Evolutionary conservation across 2,329 filamentous ascomycete genomes (phyloP).

Genomic region (Nemania diffusa): DNA sequence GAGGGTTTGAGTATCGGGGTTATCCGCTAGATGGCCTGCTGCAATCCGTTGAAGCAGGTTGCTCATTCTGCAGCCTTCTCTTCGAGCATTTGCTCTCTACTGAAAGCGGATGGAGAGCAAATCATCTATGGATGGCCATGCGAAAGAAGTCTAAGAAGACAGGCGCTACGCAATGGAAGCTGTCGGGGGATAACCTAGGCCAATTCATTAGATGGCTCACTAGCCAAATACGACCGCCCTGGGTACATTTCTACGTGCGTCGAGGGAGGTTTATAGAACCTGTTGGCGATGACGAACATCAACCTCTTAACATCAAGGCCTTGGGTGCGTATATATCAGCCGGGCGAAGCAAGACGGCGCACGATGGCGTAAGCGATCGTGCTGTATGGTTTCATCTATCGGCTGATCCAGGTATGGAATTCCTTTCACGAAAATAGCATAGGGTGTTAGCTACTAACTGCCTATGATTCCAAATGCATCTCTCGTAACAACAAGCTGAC

Average conservation of each 20-base stretch:
- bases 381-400: constrained; percentile 24
- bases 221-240: constrained; percentile 11
- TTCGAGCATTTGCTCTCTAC: constrained; percentile 16
- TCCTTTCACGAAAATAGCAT: neutral
- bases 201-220: constrained; percentile 17
- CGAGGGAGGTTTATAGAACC: constrained; percentile 13
- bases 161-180: neutral
- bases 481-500: neutral
- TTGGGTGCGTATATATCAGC: constrained; percentile 17
- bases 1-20: constrained; percentile 23
- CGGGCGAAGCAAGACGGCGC: constrained; percentile 1
- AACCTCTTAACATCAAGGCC: constrained; percentile 22
- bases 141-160: neutral
- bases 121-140: constrained; percentile 19
- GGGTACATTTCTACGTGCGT: constrained; percentile 28
- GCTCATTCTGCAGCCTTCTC: constrained; percentile 31
- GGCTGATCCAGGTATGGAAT: constrained; percentile 17
- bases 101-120: constrained; percentile 6
- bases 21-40: constrained; percentile 24
- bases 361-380: constrained; percentile 3
- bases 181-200: neutral
- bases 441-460: neutral
- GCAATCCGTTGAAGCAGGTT: neutral
- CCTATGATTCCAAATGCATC: neutral
- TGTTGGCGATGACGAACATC: neutral